Evolutionary conservation across 164 flowering plant genomes (phyloP), one percentile per base, ranked within the genome.

Genomic region (Berberis vulgaris): DNA sequence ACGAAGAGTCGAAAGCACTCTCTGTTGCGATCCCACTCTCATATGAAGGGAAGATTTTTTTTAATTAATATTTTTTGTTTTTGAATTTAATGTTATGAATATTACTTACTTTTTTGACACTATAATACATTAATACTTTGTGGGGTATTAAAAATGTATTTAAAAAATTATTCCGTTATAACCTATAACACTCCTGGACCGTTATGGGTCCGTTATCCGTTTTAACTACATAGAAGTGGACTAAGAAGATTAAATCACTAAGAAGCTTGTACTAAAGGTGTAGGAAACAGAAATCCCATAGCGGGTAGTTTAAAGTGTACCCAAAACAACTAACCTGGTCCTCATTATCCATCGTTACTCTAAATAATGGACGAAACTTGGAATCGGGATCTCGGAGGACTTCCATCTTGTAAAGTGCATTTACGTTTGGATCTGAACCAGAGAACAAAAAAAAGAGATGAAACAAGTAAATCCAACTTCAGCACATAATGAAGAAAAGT

Each of bases 401-500:
- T 75, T 89, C 88, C 96, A 89, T 86, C 71, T 77, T 86, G 72
- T 89, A 89, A 40, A 68, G 58, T 47, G 78, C 41, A 66, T 64
- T 65, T 41, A 26, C 54, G 59, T 62, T 74, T 40, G 79, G 81
- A 79, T 86, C 96, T 89, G 76, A 59, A 63, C 46, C 43, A 69
- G 7, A 50, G 26, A 26, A 68, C 57, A 59, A 39, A 8, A 65
- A 45, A 47, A 65, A 54, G 54, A 40, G 9, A 68, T 54, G 6
- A 52, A 4, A 65, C 3, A 46, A 49, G 45, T 9, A 61, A 61
- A 45, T 43, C 40, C 26, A 6, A 50, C 60, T 12, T 61, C 49
- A 5, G 10, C 43, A 44, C 49, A 47, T 3, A 52, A 26, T 10
- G 26, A 26, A 26, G 26, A 26, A 26, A 26, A 26, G 26, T 0